These are phyloP conservation scores for Solanum acaule DNA, from an alignment of 257 asterid genomes.

Conservation along the genomic window DNA sequence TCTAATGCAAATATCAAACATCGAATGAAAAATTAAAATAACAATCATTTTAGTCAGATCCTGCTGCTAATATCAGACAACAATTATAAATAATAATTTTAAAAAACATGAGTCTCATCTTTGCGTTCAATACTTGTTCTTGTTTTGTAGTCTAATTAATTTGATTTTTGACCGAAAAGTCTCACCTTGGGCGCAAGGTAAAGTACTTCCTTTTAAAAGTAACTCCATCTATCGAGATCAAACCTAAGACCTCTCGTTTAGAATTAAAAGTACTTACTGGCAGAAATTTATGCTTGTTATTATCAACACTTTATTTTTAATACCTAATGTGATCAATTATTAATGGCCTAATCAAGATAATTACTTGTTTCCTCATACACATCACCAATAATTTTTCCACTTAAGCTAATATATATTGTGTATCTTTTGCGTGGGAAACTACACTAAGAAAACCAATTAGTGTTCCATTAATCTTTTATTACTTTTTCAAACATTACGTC, in stretches of 20 bases:
- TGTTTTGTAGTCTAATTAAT: not conserved
- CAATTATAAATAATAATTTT: no score
- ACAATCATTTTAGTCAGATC: not conserved
- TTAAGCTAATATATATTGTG: not conserved
- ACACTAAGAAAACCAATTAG: slow-evolving; percentile 18
- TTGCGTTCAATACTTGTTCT: no score
- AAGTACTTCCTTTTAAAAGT: not conserved
- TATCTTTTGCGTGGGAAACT: slow-evolving; percentile 49
- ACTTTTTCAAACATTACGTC: not conserved
- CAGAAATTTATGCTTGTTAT: not conserved
- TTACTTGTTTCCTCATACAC: not conserved
- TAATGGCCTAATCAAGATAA: not conserved
- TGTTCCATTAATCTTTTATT: slow-evolving; percentile 16
- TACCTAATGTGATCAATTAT: not conserved
- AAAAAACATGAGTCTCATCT: not conserved
- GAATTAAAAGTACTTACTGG: not conserved
- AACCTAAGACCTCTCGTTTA: not conserved
- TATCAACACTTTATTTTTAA: not conserved
- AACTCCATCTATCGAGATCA: not conserved
- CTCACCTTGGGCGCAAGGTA: accelerated
- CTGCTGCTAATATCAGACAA: not conserved
- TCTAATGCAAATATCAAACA: not conserved
- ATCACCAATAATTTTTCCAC: not conserved
- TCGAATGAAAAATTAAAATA: not conserved
- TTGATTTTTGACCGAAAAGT: accelerated